Percentiles rank a stretch among this genome's conserved stretches.
phyloP scores from a whole-genome alignment of 257 asterid species.

The Lycium barbarum region DNA sequence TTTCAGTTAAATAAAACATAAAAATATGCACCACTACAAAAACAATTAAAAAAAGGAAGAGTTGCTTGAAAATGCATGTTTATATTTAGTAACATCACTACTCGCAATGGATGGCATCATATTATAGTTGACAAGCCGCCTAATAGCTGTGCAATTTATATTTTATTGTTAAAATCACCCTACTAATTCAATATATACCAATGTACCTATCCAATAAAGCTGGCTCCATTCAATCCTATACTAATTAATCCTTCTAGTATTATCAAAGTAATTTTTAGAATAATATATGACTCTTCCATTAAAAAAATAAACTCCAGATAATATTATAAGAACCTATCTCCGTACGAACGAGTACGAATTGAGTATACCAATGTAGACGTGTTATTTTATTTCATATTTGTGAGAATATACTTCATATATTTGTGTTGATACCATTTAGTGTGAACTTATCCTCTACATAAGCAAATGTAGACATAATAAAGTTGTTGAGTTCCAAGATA shows the following conservation, averaged over 20 bases:
- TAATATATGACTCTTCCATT: background rate
- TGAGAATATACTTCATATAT: too few species aligned
- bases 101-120: background rate
- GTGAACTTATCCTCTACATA: too few species aligned
- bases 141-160: background rate
- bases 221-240: background rate
- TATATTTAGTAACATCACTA: slow-evolving; percentile 6
- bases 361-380: background rate
- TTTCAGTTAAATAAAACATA: background rate
- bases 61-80: background rate
- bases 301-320: background rate
- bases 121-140: background rate
- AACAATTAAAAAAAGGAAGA: background rate
- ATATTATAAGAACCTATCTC: background rate
- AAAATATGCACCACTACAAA: background rate
- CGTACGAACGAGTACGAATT: background rate
- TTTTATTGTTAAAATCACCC: background rate
- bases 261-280: background rate
- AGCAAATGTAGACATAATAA: too few species aligned
- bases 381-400: background rate
- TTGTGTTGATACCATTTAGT: too few species aligned
- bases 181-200: background rate
- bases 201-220: background rate
- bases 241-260: background rate
- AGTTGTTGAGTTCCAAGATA: too few species aligned